phyloP scores from a whole-genome alignment of 208 protist genomes.

The Histomonas meleagridis region DNA sequence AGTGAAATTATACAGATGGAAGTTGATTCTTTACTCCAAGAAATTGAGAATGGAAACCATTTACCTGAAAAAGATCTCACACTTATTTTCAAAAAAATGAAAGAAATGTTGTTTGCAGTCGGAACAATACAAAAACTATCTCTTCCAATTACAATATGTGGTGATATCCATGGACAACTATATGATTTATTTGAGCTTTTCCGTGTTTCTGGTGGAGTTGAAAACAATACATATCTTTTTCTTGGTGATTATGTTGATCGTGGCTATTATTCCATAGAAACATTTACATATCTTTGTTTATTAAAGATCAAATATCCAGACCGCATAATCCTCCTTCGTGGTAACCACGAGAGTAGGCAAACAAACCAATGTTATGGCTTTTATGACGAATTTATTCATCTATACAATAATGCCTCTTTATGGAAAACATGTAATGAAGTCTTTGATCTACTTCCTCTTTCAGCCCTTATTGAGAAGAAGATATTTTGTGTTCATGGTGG shows the following conservation, averaged over 20 bases:
- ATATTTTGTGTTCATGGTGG: neutral
- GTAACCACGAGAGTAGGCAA: neutral
- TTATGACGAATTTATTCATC: neutral
- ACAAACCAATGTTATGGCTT: neutral
- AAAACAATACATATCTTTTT: neutral
- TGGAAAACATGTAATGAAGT: slow-evolving; percentile 59
- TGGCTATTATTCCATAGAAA: neutral
- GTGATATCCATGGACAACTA: slow-evolving; percentile 7
- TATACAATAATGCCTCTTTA: neutral
- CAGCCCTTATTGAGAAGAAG: neutral
- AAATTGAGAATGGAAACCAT: too few species aligned
- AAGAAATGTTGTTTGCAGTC: too few species aligned
- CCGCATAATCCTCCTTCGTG: neutral
- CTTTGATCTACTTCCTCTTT: neutral
- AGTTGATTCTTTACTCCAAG: too few species aligned
- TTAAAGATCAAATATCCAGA: neutral
- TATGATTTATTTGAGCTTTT: neutral
- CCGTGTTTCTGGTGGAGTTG: neutral
- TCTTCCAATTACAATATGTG: neutral
- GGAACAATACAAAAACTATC: neutral
- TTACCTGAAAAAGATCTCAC: too few species aligned
- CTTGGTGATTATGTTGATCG: neutral
- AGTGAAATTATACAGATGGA: too few species aligned
- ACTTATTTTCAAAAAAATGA: too few species aligned
- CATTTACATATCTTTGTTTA: neutral